Base-by-base conservation (phyloP, 768 basidiomycete species). In the Boletales sp. region DNA sequence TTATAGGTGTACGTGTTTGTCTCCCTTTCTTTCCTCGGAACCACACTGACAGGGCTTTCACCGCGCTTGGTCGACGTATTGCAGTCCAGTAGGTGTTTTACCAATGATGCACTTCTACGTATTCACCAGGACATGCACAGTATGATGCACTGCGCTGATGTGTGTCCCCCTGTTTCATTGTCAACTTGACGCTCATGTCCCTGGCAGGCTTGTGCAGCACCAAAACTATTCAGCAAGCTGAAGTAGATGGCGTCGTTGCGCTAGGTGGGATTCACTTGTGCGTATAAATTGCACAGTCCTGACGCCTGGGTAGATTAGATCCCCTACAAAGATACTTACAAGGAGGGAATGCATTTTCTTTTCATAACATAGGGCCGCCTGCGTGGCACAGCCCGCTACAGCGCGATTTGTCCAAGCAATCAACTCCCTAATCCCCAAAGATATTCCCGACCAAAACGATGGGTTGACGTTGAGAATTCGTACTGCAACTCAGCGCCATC, bases 131-230 rank as follows among this genome's bases (percentile, higher is more conserved):
- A 39, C 48, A 3, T 49, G 31, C 25, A 14, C 60, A 90, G 86
- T 72, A 80, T 91, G 84, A 94, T 94, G 90, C 93, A 94, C 74
- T 94, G 90, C 62, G 87, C 85, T 48, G 90, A 94, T 58, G 90
- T 91, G 73, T 50, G 87, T 75, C 36, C 35, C 25, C 30, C 6
- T 19, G 31, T 46, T 30, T 19, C n/a, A 10, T 28, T 25, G 3
- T 25, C 17, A 2, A 8, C 8, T n/a, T n/a, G 4, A 10, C 34
- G 17, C 49, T 49, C 59, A 48, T 57, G 48, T 38, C 11, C 52
- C 25, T 48, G 5, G 42, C 70, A 76, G 72, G 69, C 57, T 75
- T 58, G 79, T 58, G 80, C 82, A 54, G 90, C 83, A 49, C 89
- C 91, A 62, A 90, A 86, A 71, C 72, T 95, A 42, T 94, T 91